These are phyloP conservation scores for Fusarium humuli DNA, from an alignment of 2,329 filamentous ascomycete species.

Conservation along the genomic window DNA sequence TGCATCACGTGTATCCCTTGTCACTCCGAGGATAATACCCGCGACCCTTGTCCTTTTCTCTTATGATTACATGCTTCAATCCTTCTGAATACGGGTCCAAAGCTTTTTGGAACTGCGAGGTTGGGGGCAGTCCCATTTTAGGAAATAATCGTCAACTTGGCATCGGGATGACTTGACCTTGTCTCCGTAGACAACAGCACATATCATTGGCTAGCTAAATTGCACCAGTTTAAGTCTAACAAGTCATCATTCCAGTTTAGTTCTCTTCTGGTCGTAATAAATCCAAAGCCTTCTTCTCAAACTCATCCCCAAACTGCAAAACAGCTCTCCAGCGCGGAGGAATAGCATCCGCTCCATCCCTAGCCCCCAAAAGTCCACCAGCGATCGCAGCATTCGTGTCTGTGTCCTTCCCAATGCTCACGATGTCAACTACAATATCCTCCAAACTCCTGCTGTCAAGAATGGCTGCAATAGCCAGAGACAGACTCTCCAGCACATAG, in stretches of 20 bases:
- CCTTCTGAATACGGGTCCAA: background rate
- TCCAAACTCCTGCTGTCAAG: constrained; percentile 55
- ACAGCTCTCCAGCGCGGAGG: constrained; percentile 54
- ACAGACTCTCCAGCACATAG: constrained; percentile 58
- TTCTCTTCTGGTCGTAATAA: background rate
- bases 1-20: constrained; percentile 12
- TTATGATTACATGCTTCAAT: too few relatives aligned
- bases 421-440: constrained; percentile 60
- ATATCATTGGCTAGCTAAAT: background rate
- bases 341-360: constrained; percentile 57
- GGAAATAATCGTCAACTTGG: background rate
- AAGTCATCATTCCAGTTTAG: background rate
- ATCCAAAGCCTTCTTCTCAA: constrained; percentile 35
- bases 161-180: background rate
- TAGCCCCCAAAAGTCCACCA: constrained; percentile 58
- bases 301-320: constrained; percentile 56
- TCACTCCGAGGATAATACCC: background rate
- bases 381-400: constrained; percentile 62
- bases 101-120: background rate
- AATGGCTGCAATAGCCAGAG: constrained; percentile 56
- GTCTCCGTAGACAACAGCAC: background rate
- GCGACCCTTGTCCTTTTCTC: background rate
- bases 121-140: background rate
- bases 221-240: too few relatives aligned
- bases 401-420: constrained; percentile 58